phyloP scores from a whole-genome alignment of 2,329 filamentous ascomycete genomes.

The Bertia moriformis region DNA sequence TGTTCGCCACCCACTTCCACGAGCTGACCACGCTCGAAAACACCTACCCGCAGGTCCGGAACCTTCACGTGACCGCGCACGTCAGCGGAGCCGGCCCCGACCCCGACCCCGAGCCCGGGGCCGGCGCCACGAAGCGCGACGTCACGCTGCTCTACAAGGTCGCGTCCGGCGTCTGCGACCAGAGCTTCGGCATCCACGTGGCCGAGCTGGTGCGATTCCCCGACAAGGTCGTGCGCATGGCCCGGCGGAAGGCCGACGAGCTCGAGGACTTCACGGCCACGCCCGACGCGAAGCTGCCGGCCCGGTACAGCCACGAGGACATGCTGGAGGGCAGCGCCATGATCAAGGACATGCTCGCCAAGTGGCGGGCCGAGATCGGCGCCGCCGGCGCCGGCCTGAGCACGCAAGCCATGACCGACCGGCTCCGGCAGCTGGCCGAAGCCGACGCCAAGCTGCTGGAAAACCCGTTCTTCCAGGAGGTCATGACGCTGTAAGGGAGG shows the following conservation, averaged over 20 bases:
- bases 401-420: slow-evolving; percentile 62
- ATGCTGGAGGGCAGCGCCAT: slow-evolving; percentile 76
- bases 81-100: slow-evolving; percentile 40
- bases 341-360: slow-evolving; percentile 67
- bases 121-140: too few species aligned
- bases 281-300: slow-evolving; percentile 41
- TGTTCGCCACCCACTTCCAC: slow-evolving; percentile 98
- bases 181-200: slow-evolving; percentile 96
- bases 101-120: slow-evolving; percentile 21
- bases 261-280: slow-evolving; percentile 86
- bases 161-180: slow-evolving; percentile 85
- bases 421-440: slow-evolving; percentile 67
- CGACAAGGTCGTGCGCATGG: slow-evolving; percentile 95
- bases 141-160: slow-evolving; percentile 96
- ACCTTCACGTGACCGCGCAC: slow-evolving; percentile 90
- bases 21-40: slow-evolving; percentile 85
- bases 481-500: too few species aligned
- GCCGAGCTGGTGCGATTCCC: slow-evolving; percentile 94
- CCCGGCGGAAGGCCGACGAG: slow-evolving; percentile 96
- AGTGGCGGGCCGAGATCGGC: slow-evolving; percentile 70
- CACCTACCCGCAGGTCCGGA: slow-evolving; percentile 73
- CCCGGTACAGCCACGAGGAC: slow-evolving; percentile 64
- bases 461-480: slow-evolving; percentile 56
- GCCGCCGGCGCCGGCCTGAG: slow-evolving; percentile 43
- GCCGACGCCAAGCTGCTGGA: slow-evolving; percentile 49